Conservation (phyloP, 2,329 filamentous ascomycete genomes). For the Venturia pyrina region DNA sequence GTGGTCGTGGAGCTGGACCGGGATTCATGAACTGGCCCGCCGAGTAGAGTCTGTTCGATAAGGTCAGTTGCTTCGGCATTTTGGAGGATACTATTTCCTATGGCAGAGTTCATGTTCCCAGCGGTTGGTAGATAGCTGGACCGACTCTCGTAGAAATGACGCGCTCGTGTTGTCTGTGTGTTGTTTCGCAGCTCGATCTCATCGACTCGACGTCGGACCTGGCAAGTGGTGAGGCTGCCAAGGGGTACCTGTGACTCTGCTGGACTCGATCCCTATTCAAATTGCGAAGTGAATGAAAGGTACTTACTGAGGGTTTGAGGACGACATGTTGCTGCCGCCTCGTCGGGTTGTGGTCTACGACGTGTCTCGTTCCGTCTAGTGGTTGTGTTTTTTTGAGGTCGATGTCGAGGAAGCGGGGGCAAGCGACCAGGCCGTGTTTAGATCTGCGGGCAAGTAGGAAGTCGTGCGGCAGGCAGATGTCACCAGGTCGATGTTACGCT, state of each 20-base stretch:
- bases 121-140: neutral
- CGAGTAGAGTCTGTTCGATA: constrained; percentile 39
- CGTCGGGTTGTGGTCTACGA: neutral
- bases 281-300: neutral
- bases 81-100: neutral
- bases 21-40: constrained; percentile 85
- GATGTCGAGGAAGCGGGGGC: neutral
- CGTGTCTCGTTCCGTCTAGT: neutral
- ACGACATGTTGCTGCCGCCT: constrained; percentile 3
- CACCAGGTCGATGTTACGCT: neutral
- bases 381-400: neutral
- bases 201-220: neutral
- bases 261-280: neutral
- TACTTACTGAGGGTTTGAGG: constrained; percentile 5
- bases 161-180: neutral
- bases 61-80: neutral
- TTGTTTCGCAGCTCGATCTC: neutral
- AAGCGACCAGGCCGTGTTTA: neutral
- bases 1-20: constrained; percentile 84
- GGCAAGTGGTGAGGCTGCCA: neutral
- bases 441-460: neutral
- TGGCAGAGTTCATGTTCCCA: neutral
- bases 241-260: neutral
- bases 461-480: neutral
- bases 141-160: neutral